Evolutionary conservation across 352 stramenopile genomes (phyloP), one percentile per base, ranked within the genome.

Genomic region (Saprolegnia diclina): DNA sequence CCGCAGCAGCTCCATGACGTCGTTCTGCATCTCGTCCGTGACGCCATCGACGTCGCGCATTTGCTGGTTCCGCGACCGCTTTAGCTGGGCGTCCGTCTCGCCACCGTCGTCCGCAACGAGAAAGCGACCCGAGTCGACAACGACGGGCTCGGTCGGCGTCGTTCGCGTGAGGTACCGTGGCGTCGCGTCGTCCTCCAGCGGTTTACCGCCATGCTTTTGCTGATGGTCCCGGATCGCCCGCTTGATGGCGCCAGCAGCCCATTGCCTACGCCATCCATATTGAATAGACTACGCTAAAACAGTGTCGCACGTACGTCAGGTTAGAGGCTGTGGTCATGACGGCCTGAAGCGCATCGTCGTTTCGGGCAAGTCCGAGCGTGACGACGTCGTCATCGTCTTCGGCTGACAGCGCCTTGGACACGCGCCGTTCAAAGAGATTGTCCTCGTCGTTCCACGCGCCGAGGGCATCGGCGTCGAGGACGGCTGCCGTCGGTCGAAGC

Each of bases 1-100:
- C n/a, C 79, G 83, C 19, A 99, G 73, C 14, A 99, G 76, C 6
- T 95, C 79, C 80, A 99, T 97, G 4, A 99, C 91, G 59, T 99
- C 96, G 48, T 94, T 80, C 46, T 97, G 92, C 96, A 99, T 99
- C 72, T 99, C 96, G 52, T 99, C 94, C 19, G 92, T 98, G 26
- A 99, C 88, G 14, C 88, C 91, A 65, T 97, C 92, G n/a, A 89
- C 88, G 63, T 99, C 94, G 10, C 93, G 82, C 71, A 94, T 69
- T 52, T 93, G 83, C 0, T 83, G 82, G 74, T 77, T 91, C 5
- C 86, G 83, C 16, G 89, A 72, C 21, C 87, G 94, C 56, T 91
- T 93, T 7, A 94, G 56, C 50, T 94, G 85, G 1, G 59, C 62
- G 38, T 95, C 44, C 13, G 22, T 50, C 45, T 75, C 35, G 5